Evolutionary conservation across 257 asterid species (phyloP).

Genomic region (Solanum ahanhuiri): DNA sequence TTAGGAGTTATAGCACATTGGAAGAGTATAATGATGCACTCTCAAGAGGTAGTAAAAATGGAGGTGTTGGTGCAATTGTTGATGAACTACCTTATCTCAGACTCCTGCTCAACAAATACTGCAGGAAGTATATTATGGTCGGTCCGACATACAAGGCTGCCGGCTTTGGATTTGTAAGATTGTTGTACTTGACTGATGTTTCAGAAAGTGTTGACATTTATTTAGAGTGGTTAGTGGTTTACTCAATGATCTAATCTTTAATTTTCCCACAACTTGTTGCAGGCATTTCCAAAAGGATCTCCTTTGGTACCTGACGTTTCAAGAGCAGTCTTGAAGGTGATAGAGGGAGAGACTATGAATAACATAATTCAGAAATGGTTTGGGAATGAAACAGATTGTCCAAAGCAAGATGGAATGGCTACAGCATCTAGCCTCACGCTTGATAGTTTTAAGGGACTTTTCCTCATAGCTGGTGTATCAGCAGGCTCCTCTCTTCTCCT

Average conservation of each 20-base stretch:
- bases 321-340: slow-evolving; percentile 17
- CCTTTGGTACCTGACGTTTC: slow-evolving; percentile 34
- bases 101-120: slow-evolving; percentile 12
- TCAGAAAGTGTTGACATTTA: background rate
- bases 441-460: slow-evolving; percentile 28
- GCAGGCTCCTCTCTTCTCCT: slow-evolving; percentile 20
- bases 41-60: slow-evolving; percentile 18
- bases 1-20: slow-evolving; percentile 8
- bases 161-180: slow-evolving; percentile 40
- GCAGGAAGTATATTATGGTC: slow-evolving; percentile 25
- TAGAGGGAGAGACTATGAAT: slow-evolving; percentile 12
- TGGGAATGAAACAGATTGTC: slow-evolving; percentile 4
- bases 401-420: background rate
- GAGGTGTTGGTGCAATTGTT: slow-evolving; percentile 33
- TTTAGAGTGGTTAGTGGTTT: background rate
- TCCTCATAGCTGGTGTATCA: slow-evolving; percentile 21
- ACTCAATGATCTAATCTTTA: background rate
- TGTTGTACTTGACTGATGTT: background rate
- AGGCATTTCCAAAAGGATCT: slow-evolving; percentile 38
- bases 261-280: background rate
- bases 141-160: slow-evolving; percentile 34
- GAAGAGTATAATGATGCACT: slow-evolving; percentile 19
- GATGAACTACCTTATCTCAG: slow-evolving; percentile 39
- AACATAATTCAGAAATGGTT: slow-evolving; percentile 18
- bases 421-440: slow-evolving; percentile 3